A percentile compares a stretch with the other conserved stretches of the same genome.
These are phyloP conservation scores for Xylariaceae sp. DNA, from an alignment of 2,329 filamentous ascomycete genomes.

Conservation along the genomic window DNA sequence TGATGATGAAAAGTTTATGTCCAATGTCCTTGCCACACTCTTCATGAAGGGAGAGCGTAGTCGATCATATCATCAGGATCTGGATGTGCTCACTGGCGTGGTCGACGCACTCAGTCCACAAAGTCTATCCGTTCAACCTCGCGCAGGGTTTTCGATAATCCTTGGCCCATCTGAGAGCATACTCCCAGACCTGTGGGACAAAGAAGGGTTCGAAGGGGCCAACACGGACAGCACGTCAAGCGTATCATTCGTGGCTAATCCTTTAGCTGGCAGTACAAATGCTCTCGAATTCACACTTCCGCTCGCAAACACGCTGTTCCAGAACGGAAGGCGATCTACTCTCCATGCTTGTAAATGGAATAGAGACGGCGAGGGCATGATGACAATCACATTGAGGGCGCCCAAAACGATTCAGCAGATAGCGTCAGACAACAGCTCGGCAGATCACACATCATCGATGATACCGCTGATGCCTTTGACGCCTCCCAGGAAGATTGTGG, in stretches of 20 bases:
- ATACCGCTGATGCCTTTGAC: slow-evolving; percentile 61
- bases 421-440: slow-evolving; percentile 13
- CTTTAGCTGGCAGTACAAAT: slow-evolving; percentile 16
- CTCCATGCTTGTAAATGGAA: slow-evolving; percentile 45
- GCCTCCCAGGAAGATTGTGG: slow-evolving; percentile 55
- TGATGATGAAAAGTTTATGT: slow-evolving; percentile 41
- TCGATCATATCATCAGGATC: slow-evolving; percentile 16
- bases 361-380: slow-evolving; percentile 12
- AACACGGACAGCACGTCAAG: slow-evolving; percentile 36
- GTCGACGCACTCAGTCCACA: slow-evolving; percentile 50
- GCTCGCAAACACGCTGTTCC: slow-evolving; percentile 74
- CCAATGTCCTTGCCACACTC: slow-evolving; percentile 27
- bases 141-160: slow-evolving; percentile 50
- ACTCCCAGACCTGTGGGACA: slow-evolving; percentile 45
- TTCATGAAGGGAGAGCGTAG: slow-evolving; percentile 5
- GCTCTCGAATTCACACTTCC: slow-evolving; percentile 51
- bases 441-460: slow-evolving; percentile 13
- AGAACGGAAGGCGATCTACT: slow-evolving; percentile 61
- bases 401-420: slow-evolving; percentile 40
- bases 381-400: slow-evolving; percentile 24
- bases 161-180: slow-evolving; percentile 38
- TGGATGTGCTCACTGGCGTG: slow-evolving; percentile 51
- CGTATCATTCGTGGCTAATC: slow-evolving; percentile 39
- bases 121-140: slow-evolving; percentile 26
- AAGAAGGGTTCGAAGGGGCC: slow-evolving; percentile 22